Base-by-base conservation (phyloP, 2,329 filamentous ascomycete genomes). In the Paraphaeosphaeria minitans region DNA sequence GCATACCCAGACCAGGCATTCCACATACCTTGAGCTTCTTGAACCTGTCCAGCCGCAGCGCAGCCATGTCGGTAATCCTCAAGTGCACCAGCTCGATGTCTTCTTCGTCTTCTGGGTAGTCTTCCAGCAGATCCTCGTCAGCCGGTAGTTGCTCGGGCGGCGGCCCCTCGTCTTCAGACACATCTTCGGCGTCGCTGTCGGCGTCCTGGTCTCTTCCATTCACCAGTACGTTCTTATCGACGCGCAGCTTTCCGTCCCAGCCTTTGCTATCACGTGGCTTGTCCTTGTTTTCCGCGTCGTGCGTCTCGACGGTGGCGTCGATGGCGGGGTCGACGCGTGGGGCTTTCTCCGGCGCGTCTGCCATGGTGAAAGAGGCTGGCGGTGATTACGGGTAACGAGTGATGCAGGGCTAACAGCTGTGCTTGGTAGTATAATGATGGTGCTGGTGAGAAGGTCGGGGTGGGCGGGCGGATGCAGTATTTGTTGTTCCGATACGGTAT, bases 61-160 rank as follows among this genome's bases (percentile, higher is more conserved):
- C 87, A 7, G 88, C 80, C 66, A 98, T 90, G 33, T 91, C 93
- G 22, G 84, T 80, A 71, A 99, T 85, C 64, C 93, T 91, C 56
- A 90, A 90, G 76, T 98, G 94, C n/a, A 93, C 89, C 60, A 93
- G 88, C 73, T 95, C 91, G 70, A 99, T 94, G 29, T 78, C 74
- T 5, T 87, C 83, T 43, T 80, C 77, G 37, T 87, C 80, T 22
- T 78, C 75, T 51, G 84, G 81, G 61, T 85, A 82, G 48, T 85
- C 85, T 52, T 87, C 85, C 2, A 88, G 76, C 58, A 89, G 71
- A 74, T 89, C 86, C 82, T 73, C 63, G 54, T 65, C 69, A 14
- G 72, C 73, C 21, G 70, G 64, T 39, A 76, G 63, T 57, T 74
- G 68, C 57, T 77, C 74, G 29, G 72, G 69, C n/a, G 68, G 65